Base-by-base conservation (phyloP, 2,329 filamentous ascomycete genomes). In the Talaromyces sp. region DNA sequence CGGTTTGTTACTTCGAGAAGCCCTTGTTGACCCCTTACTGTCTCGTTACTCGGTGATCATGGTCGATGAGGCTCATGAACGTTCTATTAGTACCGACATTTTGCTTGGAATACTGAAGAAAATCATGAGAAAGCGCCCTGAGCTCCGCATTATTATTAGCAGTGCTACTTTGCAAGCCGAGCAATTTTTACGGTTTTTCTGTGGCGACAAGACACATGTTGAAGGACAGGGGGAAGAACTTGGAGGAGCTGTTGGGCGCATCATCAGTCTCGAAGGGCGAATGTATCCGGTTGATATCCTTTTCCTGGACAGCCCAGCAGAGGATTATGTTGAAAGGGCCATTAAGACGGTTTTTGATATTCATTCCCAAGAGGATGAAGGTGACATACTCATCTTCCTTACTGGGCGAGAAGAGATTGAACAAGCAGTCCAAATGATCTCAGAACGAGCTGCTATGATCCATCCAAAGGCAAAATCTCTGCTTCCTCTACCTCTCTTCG, bases 21-120 rank as follows among this genome's bases (percentile, higher is more conserved):
- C 93, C 28, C 81, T 99, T 4, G 89, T 97, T 3, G 94, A 99
- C 72, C 94, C 94, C 11, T 76, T 97, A 3, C 76, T 99, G 36
- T 94, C 89, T 19, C 84, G 91, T 10, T 99, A 99, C 71, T 95
- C 91, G 0, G 88, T 96, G 45, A 90, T 99, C 66, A 97, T 99
- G 91, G 89, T 99, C 7, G 94, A 99, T 69, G 93, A 97, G 75
- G 94, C 93, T 6, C 94, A 99, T 70, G 93, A 97, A 74, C 82
- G 94, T 56, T 96, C 91, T 51, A 82, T 97, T 60, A 95, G 90
- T 71, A 96, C 92, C 0, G 94, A 99, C 69, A 84, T 99, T 11
- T 79, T 97, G 7, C 81, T 99, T 3, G 93, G 94, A 0, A 78
- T 97, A 13, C 74, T 99, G 39, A 97, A 96, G 72, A 97, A 97